Conservation (phyloP, 2,329 filamentous ascomycete genomes). For the Pseudocercospora crystallina region DNA sequence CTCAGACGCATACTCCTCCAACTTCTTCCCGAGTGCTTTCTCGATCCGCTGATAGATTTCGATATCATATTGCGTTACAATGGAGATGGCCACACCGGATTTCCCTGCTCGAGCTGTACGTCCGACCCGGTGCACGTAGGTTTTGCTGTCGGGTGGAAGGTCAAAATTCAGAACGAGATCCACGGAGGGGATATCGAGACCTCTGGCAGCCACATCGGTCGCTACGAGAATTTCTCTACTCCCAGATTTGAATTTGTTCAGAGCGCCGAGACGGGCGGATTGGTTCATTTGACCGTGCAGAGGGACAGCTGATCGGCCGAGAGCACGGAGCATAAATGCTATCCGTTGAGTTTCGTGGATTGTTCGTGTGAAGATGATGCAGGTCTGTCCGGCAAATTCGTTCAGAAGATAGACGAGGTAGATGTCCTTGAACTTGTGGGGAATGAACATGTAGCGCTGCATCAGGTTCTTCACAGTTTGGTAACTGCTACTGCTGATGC, state of each 20-base stretch:
- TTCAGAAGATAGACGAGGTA: conserved; percentile 85
- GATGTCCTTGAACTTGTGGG: conserved; percentile 82
- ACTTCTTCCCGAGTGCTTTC: conserved; percentile 73
- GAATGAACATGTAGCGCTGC: conserved; percentile 83
- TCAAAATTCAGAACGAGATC: conserved; percentile 86
- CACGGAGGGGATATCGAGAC: conserved; percentile 89
- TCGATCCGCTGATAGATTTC: conserved; percentile 82
- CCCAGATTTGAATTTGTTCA: conserved; percentile 84
- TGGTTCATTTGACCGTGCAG: conserved; percentile 91
- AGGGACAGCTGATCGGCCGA: conserved; percentile 88
- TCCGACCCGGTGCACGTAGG: conserved; percentile 86
- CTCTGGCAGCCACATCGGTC: conserved; percentile 89
- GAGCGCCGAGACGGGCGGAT: conserved; percentile 77
- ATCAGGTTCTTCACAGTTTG: conserved; percentile 88
- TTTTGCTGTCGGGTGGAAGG: conserved; percentile 80
- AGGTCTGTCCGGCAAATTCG: conserved; percentile 80
- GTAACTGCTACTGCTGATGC: conserved; percentile 78
- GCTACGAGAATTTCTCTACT: conserved; percentile 85
- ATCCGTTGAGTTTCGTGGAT: conserved; percentile 87
- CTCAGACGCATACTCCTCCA: conserved; percentile 66
- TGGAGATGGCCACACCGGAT: conserved; percentile 73
- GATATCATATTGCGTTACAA: conserved; percentile 86
- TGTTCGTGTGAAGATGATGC: conserved; percentile 88
- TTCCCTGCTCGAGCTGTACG: conserved; percentile 86
- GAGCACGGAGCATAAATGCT: conserved; percentile 74